These are phyloP conservation scores for Lanmaoa rubissima DNA, from an alignment of 768 basidiomycete genomes.

Conservation along the genomic window DNA sequence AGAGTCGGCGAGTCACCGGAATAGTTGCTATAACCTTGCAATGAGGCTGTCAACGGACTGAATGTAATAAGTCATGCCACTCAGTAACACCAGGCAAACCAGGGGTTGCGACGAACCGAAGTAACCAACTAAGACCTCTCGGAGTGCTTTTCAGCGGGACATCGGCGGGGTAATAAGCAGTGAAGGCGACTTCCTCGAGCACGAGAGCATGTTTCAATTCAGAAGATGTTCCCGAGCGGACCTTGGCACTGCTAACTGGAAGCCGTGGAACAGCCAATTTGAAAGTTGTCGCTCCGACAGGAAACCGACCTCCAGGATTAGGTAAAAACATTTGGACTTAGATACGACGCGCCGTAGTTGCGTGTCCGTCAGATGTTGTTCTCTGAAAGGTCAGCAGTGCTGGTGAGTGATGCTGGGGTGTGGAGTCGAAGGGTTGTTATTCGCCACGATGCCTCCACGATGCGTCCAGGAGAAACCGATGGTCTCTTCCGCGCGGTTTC, in stretches of 20 bases:
- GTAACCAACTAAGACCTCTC: slow-evolving; percentile 55
- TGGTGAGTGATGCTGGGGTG: not conserved
- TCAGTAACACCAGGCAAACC: slow-evolving; percentile 1
- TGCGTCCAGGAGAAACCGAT: not conserved
- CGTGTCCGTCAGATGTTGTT: no score
- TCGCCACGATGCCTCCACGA: not conserved
- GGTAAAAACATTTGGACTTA: slow-evolving; percentile 41
- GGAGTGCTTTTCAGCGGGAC: slow-evolving; percentile 23
- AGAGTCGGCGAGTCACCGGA: slow-evolving; percentile 43
- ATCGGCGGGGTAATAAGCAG: slow-evolving; percentile 62
- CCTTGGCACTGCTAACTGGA: slow-evolving; percentile 42
- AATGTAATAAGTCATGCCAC: not conserved
- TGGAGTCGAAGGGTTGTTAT: not conserved
- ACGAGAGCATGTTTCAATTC: slow-evolving; percentile 42
- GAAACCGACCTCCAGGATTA: slow-evolving; percentile 43
- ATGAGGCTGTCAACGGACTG: slow-evolving; percentile 43
- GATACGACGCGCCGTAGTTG: not conserved
- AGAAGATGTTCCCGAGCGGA: slow-evolving; percentile 25
- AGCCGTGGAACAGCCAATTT: slow-evolving; percentile 42
- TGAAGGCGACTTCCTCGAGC: slow-evolving; percentile 64
- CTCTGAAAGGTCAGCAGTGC: not conserved
- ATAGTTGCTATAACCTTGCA: slow-evolving; percentile 50
- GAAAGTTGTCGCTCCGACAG: slow-evolving; percentile 62
- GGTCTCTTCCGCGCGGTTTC: not conserved
- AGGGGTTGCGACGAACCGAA: slow-evolving; percentile 41